Percentiles rank a stretch among this genome's conserved stretches.
These are phyloP conservation scores for Hagleromyces aurorensis DNA, from an alignment of 805 yeast genomes.

Conservation along the genomic window DNA sequence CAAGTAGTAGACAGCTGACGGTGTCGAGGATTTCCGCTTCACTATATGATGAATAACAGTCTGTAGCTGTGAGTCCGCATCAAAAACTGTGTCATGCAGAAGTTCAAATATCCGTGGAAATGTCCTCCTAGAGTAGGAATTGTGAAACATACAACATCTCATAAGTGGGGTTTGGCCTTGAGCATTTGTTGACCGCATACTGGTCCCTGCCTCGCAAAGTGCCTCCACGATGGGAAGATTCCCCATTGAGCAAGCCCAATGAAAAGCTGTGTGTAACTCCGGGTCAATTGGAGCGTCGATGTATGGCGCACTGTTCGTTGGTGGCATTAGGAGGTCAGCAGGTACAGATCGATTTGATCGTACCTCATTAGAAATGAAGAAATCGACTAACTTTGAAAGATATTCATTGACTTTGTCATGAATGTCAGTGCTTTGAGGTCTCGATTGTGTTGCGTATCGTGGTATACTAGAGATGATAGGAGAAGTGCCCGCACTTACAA, in stretches of 20 bases:
- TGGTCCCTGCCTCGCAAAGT: slow-evolving; percentile 66
- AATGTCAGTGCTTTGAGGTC: slow-evolving; percentile 25
- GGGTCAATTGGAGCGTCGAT: slow-evolving; percentile 79
- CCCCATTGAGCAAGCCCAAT: slow-evolving; percentile 98
- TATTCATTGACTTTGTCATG: slow-evolving; percentile 29
- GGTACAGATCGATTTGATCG: slow-evolving; percentile 23
- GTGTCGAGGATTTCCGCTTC: slow-evolving; percentile 60
- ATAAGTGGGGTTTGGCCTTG: slow-evolving; percentile 84
- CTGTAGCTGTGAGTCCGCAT: slow-evolving; percentile 62
- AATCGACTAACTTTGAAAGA: slow-evolving; percentile 27
- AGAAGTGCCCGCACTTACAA: slow-evolving; percentile 26
- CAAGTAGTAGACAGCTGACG: slow-evolving; percentile 77
- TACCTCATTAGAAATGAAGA: slow-evolving; percentile 29
- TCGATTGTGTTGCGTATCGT: slow-evolving; percentile 19
- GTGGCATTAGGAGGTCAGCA: slow-evolving; percentile 25
- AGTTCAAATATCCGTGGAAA: slow-evolving; percentile 74
- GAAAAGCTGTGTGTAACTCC: slow-evolving; percentile 90
- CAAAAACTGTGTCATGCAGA: slow-evolving; percentile 67
- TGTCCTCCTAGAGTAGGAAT: slow-evolving; percentile 72
- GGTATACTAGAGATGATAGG: slow-evolving; percentile 28
- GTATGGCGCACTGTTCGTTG: slow-evolving; percentile 28
- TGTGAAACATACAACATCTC: slow-evolving; percentile 78
- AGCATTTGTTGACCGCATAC: slow-evolving; percentile 46
- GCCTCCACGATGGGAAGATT: slow-evolving; percentile 69
- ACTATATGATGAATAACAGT: slow-evolving; percentile 84